Percentiles rank a stretch among this genome's conserved stretches.
Conservation (phyloP, 1,284 basidiomycete genomes). For the Phellinidium pouzarii region DNA sequence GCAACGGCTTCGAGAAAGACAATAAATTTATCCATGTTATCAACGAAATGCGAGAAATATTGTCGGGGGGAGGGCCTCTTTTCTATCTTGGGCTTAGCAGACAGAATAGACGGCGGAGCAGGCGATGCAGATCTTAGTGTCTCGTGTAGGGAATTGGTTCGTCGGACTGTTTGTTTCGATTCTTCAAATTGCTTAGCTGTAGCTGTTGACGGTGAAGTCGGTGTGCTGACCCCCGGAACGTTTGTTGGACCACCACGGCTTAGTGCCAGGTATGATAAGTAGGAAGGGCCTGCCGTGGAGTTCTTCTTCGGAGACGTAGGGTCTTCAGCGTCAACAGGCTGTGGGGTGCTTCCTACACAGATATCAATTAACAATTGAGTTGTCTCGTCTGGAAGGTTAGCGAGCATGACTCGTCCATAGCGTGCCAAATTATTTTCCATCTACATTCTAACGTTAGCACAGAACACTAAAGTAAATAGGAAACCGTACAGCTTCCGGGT, state of each 20-base stretch:
- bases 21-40: constrained; percentile 79
- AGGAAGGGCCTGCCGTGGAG: constrained; percentile 43
- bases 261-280: constrained; percentile 73
- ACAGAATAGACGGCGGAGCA: constrained; percentile 19
- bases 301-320: constrained; percentile 26
- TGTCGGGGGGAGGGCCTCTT: constrained; percentile 75
- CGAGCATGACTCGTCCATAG: constrained; percentile 81
- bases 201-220: constrained; percentile 44
- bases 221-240: constrained; percentile 31
- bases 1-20: constrained; percentile 89
- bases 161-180: constrained; percentile 25
- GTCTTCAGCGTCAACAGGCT: constrained; percentile 35
- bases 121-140: constrained; percentile 28
- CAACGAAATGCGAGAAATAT: constrained; percentile 94
- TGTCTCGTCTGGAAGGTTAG: constrained; percentile 78
- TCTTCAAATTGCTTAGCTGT: constrained; percentile 39
- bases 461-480: constrained; percentile 3
- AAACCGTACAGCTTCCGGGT: constrained; percentile 51
- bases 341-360: constrained; percentile 67
- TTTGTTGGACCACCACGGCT: constrained; percentile 43
- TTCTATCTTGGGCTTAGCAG: constrained; percentile 20
- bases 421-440: constrained; percentile 77
- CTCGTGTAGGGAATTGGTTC: constrained; percentile 21
- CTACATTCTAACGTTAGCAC: constrained; percentile 31
- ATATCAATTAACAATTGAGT: constrained; percentile 89